Conservation (phyloP, 768 basidiomycete genomes). For the Mycena floridula region DNA sequence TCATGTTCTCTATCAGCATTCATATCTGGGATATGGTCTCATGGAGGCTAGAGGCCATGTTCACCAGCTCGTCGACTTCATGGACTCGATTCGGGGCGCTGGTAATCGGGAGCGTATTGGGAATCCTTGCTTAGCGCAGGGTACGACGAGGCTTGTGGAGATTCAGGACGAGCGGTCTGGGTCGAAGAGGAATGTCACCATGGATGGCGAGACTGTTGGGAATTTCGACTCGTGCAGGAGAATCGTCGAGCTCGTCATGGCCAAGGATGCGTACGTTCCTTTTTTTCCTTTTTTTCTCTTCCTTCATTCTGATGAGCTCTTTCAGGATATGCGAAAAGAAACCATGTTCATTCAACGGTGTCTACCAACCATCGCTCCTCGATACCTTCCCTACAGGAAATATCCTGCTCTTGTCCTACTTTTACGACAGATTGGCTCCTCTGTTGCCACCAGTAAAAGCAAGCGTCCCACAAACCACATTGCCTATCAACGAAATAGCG, state of each 20-base stretch:
- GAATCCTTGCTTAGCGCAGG: constrained; percentile 83
- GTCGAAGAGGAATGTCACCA: constrained; percentile 59
- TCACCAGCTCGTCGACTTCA: too few relatives aligned
- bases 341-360: constrained; percentile 96
- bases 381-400: constrained; percentile 85
- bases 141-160: constrained; percentile 56
- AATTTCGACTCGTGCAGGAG: constrained; percentile 82
- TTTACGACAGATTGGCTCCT: constrained; percentile 89
- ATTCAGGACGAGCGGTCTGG: constrained; percentile 44
- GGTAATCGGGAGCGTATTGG: too few relatives aligned
- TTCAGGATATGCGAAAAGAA: constrained; percentile 78
- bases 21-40: constrained; percentile 93
- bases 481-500: constrained; percentile 54
- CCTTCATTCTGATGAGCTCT: constrained; percentile 1
- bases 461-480: constrained; percentile 3
- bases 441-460: constrained; percentile 41
- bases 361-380: constrained; percentile 90
- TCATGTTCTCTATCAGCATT: constrained; percentile 86
- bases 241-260: too few relatives aligned
- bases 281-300: constrained; percentile 1
- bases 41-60: constrained; percentile 84
- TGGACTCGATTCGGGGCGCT: too few relatives aligned
- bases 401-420: constrained; percentile 92
- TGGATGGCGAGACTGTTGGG: constrained; percentile 80
- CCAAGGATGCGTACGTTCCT: constrained; percentile 80